Evolutionary conservation across 768 basidiomycete genomes (phyloP), one percentile per base, ranked within the genome.

Genomic region (Boletus subparvulus): DNA sequence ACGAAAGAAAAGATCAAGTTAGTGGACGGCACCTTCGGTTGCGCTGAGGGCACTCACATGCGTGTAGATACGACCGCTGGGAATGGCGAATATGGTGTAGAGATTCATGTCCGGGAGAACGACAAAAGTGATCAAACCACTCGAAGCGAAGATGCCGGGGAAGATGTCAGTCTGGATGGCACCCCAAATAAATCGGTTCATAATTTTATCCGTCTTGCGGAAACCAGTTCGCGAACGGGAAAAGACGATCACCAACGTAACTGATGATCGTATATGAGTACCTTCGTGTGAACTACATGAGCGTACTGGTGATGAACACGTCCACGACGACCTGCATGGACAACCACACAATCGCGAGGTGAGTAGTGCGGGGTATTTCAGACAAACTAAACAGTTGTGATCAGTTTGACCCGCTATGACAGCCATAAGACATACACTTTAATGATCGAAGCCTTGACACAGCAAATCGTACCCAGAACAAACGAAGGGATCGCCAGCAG

Each of bases 331-430:
- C 77, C 55, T 81, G 80, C 65, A 78, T 74, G 0, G 66, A 68
- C 14, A 81, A 66, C 81, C 81, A 81, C 35, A 75, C 75, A 13
- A 72, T 78, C n/a, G 79, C 79, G 36, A 74, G 71, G 4, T 73
- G 73, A 5, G 70, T 73, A n/a, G 82, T 61, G 17, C 72, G 71
- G 4, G 66, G 71, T 17, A 82, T 73, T 21, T 80, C 69, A 2
- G 73, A 69, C 26, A 79, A 62, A n/a, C 80, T 83, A 47, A 26
- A 17, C 4, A 1, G 41, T 1, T 11, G 5, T 13, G 21, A 37
- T 63, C 48, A 62, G 47, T 30, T 17, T 28, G n/a, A 44, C 0
- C 3, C n/a, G 0, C 12, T 8, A n/a, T 30, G 4, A 9, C 12
- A 8, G 19, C 13, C 9, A 35, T 12, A 35, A 37, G 11, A 60